These are phyloP conservation scores for Solanum rostratum DNA, from an alignment of 257 asterid species.

Conservation along the genomic window DNA sequence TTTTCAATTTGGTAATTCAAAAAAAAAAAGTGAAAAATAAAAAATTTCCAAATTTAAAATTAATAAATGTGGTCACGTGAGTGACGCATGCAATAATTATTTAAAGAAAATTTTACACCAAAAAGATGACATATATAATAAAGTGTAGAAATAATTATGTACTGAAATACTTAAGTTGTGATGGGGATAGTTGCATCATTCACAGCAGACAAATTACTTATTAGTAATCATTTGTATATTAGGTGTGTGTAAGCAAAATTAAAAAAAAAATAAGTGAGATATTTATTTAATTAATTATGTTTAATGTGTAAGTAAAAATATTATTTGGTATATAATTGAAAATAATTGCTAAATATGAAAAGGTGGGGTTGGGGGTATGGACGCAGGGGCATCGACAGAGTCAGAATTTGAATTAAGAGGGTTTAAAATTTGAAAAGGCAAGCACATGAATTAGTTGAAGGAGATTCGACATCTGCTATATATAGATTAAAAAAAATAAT, in stretches of 20 bases:
- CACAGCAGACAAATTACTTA: conserved; percentile 8
- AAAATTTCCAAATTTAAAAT: background rate
- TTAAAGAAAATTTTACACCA: background rate
- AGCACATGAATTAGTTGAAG: too few species aligned
- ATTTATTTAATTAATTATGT: too few species aligned
- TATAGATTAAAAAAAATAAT: too few species aligned
- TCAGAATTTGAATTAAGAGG: too few species aligned
- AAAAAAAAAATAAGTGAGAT: background rate
- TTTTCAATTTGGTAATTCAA: background rate
- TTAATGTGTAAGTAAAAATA: background rate
- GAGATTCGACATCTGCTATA: too few species aligned
- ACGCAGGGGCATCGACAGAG: too few species aligned
- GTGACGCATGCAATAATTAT: background rate
- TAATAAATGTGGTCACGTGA: background rate
- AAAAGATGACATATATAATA: background rate
- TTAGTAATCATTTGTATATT: conserved; percentile 8
- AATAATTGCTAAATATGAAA: background rate
- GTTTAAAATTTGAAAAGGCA: too few species aligned
- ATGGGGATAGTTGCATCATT: conserved; percentile 3
- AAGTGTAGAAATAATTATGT: background rate
- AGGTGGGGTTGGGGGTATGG: too few species aligned
- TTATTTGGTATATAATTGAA: background rate
- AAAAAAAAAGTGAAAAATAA: background rate
- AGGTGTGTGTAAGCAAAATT: background rate
- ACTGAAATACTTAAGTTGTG: background rate